These are phyloP conservation scores for Astraeus odoratus DNA, from an alignment of 768 basidiomycete species.

Conservation along the genomic window DNA sequence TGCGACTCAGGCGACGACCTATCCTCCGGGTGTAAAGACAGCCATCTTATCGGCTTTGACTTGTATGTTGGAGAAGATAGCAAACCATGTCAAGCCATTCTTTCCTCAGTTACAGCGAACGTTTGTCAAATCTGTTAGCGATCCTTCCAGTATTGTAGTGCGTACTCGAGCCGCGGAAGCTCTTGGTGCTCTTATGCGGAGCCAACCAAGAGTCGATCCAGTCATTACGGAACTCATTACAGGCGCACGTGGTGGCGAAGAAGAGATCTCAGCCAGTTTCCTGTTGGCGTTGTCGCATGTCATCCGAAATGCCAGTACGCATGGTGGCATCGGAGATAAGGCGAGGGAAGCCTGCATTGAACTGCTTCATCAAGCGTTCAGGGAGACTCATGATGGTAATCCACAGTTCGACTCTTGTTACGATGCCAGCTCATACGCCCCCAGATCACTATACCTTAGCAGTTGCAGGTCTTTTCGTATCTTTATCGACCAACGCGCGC, in stretches of 20 bases:
- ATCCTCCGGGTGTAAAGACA: conserved; percentile 89
- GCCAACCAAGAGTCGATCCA: conserved; percentile 86
- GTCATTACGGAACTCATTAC: conserved; percentile 84
- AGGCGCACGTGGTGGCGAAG: conserved; percentile 56
- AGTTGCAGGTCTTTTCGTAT: conserved; percentile 53
- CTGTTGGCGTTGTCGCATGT: conserved; percentile 74
- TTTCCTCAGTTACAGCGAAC: conserved; percentile 97
- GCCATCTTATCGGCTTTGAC: conserved; percentile 84
- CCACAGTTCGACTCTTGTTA: conserved; percentile 8
- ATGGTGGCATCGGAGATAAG: conserved; percentile 70
- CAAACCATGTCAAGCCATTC: conserved; percentile 91
- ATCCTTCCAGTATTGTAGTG: conserved; percentile 70
- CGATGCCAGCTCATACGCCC: background rate
- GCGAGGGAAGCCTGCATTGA: conserved; percentile 68
- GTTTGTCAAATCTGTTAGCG: conserved; percentile 88
- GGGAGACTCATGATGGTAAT: conserved; percentile 62
- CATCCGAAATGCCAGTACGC: conserved; percentile 47
- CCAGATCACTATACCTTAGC: conserved; percentile 67
- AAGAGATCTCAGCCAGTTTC: conserved; percentile 67
- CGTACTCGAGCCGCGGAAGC: conserved; percentile 79
- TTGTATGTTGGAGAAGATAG: conserved; percentile 80
- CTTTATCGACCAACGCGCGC: conserved; percentile 56
- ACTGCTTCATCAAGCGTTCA: conserved; percentile 73
- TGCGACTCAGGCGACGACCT: conserved; percentile 81
- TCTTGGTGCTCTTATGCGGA: conserved; percentile 84